These are phyloP conservation scores for Hanseniaspora lindneri DNA, from an alignment of 805 yeast genomes.

Conservation along the genomic window DNA sequence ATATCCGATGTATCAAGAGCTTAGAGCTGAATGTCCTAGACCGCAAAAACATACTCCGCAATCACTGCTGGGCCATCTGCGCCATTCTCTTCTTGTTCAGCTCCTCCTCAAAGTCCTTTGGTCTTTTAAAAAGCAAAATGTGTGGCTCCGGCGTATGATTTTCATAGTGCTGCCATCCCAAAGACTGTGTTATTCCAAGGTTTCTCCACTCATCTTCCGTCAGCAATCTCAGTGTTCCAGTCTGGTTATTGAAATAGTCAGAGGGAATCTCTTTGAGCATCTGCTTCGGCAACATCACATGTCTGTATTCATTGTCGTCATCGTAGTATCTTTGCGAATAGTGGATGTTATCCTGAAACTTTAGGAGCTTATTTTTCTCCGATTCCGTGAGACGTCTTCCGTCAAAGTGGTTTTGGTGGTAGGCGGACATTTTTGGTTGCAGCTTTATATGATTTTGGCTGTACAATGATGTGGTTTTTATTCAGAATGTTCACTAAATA, in stretches of 20 bases:
- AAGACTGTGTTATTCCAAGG: conserved; percentile 87
- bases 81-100: conserved; percentile 26
- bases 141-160: conserved; percentile 99
- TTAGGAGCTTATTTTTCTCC: conserved; percentile 76
- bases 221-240: conserved; percentile 83
- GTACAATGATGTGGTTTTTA: too few relatives aligned
- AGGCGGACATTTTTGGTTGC: conserved; percentile 18
- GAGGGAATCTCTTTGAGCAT: conserved; percentile 89
- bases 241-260: conserved; percentile 85
- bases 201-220: conserved; percentile 98
- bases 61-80: conserved; percentile 22
- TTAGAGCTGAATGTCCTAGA: too few relatives aligned
- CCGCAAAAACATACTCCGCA: not conserved
- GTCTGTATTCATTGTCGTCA: conserved; percentile 85
- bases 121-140: conserved; percentile 72
- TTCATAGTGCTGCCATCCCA: conserved; percentile 97
- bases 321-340: conserved; percentile 87
- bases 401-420: conserved; percentile 28
- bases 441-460: too few relatives aligned
- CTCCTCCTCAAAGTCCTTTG: conserved; percentile 41
- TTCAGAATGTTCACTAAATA: too few relatives aligned
- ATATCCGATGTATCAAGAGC: too few relatives aligned
- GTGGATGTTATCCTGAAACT: conserved; percentile 87
- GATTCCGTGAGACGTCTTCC: conserved; percentile 64
- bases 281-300: conserved; percentile 91